Evolutionary conservation across 2,329 filamentous ascomycete genomes (phyloP), one percentile per base, ranked within the genome.

Genomic region (Ophiosphaerella narmari): DNA sequence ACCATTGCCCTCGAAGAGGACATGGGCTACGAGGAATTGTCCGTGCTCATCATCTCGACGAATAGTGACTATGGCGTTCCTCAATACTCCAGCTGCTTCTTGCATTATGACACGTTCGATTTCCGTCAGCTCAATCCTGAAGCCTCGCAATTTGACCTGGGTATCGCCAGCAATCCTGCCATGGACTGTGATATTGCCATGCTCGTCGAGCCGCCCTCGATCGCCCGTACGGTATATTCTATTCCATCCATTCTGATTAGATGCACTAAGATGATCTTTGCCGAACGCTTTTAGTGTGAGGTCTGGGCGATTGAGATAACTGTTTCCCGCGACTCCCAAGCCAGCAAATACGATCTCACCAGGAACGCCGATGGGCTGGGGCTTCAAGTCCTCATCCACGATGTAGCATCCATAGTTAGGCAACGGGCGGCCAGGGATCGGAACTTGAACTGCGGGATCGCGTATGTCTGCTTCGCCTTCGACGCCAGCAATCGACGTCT

Each of bases 291-390:
- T 65, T 8, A 57, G 38, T 6, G 65, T 63, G 0, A 55, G 39
- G 7, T 51, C 47, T 5, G 16, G n/a, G 2, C 57, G 50, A 43
- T 66, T 58, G 2, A 75, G 43, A 46, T 78, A 78, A 39, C 14
- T n/a, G n/a, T 32, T 44, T 7, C 29, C 47, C 9, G 31, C 51
- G 11, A 29, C 26, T 29, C 26, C 26, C 26, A 29, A 29, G 4
- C 76, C 76, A 14, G 62, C 74, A 29, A 81, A 65, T 24, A 52
- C 64, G 4, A 80, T 64, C 31, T 43, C 77, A 7, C 79, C 79
- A 0, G 70, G 60, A 2, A 72, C 53, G 1, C 78, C 78, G 9
- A 67, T 48, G 0, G 78, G 74, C 6, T 77, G 66, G 1, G 72
- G 66, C 24, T 70, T 54, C 34, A 68, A 55, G 1, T 75, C 36